Conservation (phyloP, 2,329 filamentous ascomycete genomes). For the Fusarium hostae region DNA sequence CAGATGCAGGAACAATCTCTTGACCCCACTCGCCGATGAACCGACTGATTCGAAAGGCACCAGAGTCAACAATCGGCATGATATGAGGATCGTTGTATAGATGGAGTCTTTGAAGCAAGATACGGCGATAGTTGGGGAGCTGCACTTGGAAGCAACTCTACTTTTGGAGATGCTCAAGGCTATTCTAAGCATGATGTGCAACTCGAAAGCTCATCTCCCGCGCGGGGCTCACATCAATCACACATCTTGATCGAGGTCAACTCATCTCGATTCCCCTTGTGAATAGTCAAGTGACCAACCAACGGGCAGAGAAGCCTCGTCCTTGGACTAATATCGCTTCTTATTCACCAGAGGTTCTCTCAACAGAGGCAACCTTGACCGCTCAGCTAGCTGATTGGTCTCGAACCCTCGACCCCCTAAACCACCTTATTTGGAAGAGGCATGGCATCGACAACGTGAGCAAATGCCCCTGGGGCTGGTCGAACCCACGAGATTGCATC, state of each 20-base stretch:
- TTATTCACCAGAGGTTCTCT: conserved; percentile 6
- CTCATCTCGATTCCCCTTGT: conserved; percentile 21
- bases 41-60: conserved; percentile 33
- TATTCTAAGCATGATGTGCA: conserved; percentile 4
- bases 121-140: not conserved
- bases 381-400: conserved; percentile 31
- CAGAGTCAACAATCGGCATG: conserved; percentile 2
- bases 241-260: not conserved
- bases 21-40: conserved; percentile 42
- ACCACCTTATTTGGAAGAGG: conserved; percentile 18
- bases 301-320: conserved; percentile 13
- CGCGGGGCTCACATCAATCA: conserved; percentile 20
- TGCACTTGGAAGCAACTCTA: not conserved
- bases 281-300: conserved; percentile 32
- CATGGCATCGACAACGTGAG: conserved; percentile 19
- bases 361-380: conserved; percentile 16
- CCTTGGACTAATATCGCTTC: conserved; percentile 43
- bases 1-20: conserved; percentile 50
- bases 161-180: not conserved
- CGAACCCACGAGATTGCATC: conserved; percentile 43
- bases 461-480: conserved; percentile 27
- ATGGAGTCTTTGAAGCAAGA: not conserved
- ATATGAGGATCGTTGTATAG: conserved; percentile 14
- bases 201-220: conserved; percentile 39
- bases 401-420: not conserved